Percentiles rank a stretch among this genome's conserved stretches.
These are phyloP conservation scores for Yamadazyma mexicana DNA, from an alignment of 1,139 yeast species.

Conservation along the genomic window DNA sequence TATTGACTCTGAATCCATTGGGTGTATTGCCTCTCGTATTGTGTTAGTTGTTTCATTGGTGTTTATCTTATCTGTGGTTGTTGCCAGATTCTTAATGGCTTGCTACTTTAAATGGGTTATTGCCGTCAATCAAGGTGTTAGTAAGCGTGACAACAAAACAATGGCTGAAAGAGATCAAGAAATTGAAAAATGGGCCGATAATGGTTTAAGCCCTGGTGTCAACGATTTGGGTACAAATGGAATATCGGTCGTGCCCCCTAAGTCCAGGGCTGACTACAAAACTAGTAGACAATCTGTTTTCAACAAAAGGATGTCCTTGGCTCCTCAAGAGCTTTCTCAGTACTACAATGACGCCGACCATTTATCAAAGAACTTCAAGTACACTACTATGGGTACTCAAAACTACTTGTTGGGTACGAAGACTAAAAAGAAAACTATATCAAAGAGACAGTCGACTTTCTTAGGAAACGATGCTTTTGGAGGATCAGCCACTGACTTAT, in stretches of 20 bases:
- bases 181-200: slow-evolving; percentile 78
- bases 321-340: slow-evolving; percentile 42
- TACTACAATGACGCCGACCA: slow-evolving; percentile 38
- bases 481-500: slow-evolving; percentile 37
- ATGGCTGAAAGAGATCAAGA: slow-evolving; percentile 54
- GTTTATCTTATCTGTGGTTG: slow-evolving; percentile 79
- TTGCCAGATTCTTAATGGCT: slow-evolving; percentile 77
- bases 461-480: slow-evolving; percentile 33
- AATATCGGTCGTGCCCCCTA: slow-evolving; percentile 51
- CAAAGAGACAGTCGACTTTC: slow-evolving; percentile 20
- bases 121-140: slow-evolving; percentile 79
- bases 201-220: too few species aligned
- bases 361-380: slow-evolving; percentile 44
- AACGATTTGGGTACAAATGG: slow-evolving; percentile 50
- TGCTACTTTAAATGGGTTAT: slow-evolving; percentile 86
- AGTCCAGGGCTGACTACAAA: slow-evolving; percentile 52
- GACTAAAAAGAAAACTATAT: slow-evolving; percentile 12
- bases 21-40: slow-evolving; percentile 90
- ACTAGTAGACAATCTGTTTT: slow-evolving; percentile 48
- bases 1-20: slow-evolving; percentile 86
- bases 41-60: slow-evolving; percentile 79
- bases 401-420: slow-evolving; percentile 39
- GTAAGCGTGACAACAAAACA: slow-evolving; percentile 31
- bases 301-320: slow-evolving; percentile 38
- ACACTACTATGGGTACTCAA: slow-evolving; percentile 60